A percentile compares a stretch with the other conserved stretches of the same genome.
Evolutionary conservation across 1,139 yeast species (phyloP).

Genomic region (Diutina neorugosa): DNA sequence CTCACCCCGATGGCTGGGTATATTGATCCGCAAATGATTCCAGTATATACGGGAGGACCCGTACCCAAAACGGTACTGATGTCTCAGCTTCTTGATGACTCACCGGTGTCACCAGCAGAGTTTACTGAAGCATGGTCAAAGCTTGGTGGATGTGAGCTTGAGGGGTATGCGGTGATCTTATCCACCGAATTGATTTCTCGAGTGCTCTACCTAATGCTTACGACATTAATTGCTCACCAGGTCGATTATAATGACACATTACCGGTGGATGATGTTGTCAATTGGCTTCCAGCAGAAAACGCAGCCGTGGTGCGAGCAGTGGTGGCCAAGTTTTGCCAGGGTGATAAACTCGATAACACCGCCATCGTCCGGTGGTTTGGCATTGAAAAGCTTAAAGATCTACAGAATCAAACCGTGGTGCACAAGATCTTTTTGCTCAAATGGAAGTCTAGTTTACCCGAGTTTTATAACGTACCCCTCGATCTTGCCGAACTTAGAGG

Average conservation of each 20-base stretch:
- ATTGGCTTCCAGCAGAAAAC: conserved; percentile 12
- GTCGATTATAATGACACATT: conserved; percentile 5
- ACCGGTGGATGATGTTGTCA: conserved; percentile 8
- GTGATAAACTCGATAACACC: conserved; percentile 19
- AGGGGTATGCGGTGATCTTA: conserved; percentile 19
- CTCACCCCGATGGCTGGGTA: conserved; percentile 27
- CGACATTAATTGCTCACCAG: conserved; percentile 30
- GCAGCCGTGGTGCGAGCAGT: conserved; percentile 32
- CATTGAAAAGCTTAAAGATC: conserved; percentile 30
- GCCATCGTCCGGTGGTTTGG: conserved; percentile 52
- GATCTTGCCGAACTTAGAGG: conserved; percentile 45
- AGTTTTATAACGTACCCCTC: conserved; percentile 45
- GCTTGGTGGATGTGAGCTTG: conserved; percentile 44
- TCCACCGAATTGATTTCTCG: conserved; percentile 16
- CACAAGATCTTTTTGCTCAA: conserved; percentile 40
- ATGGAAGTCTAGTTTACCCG: conserved; percentile 61
- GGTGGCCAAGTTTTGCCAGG: conserved; percentile 30
- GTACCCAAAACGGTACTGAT: conserved; percentile 12
- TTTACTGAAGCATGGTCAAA: conserved; percentile 41
- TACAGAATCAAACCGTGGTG: conserved; percentile 17
- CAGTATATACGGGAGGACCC: conserved; percentile 29
- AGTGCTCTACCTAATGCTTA: conserved; percentile 30
- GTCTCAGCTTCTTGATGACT: conserved; percentile 27
- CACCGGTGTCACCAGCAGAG: conserved; percentile 47
- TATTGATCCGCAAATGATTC: conserved; percentile 32